These are phyloP conservation scores for Lachancea mirantina DNA, from an alignment of 805 yeast genomes.

Conservation along the genomic window DNA sequence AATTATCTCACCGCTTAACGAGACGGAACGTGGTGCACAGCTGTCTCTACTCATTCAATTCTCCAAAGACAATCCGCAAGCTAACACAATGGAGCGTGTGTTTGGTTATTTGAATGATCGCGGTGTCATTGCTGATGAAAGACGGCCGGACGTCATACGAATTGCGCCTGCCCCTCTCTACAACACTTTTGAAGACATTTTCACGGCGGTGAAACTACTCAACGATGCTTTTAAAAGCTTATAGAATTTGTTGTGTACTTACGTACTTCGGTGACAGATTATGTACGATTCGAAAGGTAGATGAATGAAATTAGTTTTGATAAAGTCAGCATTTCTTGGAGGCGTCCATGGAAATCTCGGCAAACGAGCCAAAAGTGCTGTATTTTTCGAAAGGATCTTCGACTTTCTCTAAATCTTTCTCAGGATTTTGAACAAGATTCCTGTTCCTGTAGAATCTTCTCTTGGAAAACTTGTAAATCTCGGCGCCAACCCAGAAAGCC, in stretches of 20 bases:
- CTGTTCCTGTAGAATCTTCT: slow-evolving; percentile 44
- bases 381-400: slow-evolving; percentile 56
- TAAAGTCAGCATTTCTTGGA: not conserved
- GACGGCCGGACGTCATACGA: slow-evolving; percentile 85
- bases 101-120: slow-evolving; percentile 38
- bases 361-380: slow-evolving; percentile 42
- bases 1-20: slow-evolving; percentile 64
- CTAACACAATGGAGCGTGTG: slow-evolving; percentile 56
- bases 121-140: slow-evolving; percentile 80
- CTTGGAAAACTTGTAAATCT: slow-evolving; percentile 60
- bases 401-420: slow-evolving; percentile 46
- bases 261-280: not conserved
- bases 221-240: slow-evolving; percentile 32
- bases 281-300: too few species aligned
- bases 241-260: not conserved
- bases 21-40: slow-evolving; percentile 69
- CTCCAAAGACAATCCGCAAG: slow-evolving; percentile 28
- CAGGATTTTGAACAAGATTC: slow-evolving; percentile 47
- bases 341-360: not conserved
- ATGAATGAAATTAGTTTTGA: not conserved
- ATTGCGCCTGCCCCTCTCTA: slow-evolving; percentile 84
- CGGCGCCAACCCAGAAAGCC: slow-evolving; percentile 54
- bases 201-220: slow-evolving; percentile 38
- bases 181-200: slow-evolving; percentile 65
- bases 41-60: slow-evolving; percentile 65